phyloP scores from a whole-genome alignment of 2,329 filamentous ascomycete genomes.

The Beauveria sp. region DNA sequence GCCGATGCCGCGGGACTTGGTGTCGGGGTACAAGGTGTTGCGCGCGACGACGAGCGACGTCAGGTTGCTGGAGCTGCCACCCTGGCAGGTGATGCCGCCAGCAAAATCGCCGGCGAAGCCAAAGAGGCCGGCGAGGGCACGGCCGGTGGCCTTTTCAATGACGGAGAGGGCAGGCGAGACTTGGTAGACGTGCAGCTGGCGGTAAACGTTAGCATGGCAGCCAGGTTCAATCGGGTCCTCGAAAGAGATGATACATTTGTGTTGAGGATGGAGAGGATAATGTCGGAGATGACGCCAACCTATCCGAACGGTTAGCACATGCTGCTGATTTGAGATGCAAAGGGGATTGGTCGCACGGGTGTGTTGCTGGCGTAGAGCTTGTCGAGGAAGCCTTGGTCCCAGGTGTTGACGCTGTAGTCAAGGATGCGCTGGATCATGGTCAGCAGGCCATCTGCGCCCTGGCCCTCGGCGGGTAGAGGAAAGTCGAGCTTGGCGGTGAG shows the following conservation, averaged over 20 bases:
- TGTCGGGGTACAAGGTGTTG: slow-evolving; percentile 73
- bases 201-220: not conserved
- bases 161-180: slow-evolving; percentile 83
- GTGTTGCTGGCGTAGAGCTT: slow-evolving; percentile 92
- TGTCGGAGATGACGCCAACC: slow-evolving; percentile 77
- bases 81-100: slow-evolving; percentile 70
- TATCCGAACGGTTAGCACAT: slow-evolving; percentile 21
- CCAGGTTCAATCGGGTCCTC: no score
- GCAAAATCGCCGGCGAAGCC: slow-evolving; percentile 64
- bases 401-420: slow-evolving; percentile 91
- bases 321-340: not conserved
- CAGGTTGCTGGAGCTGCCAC: slow-evolving; percentile 77
- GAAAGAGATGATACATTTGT: slow-evolving; percentile 57
- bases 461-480: slow-evolving; percentile 49
- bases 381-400: slow-evolving; percentile 93
- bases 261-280: slow-evolving; percentile 79
- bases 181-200: slow-evolving; percentile 77
- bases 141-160: slow-evolving; percentile 77
- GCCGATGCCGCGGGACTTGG: slow-evolving; percentile 65
- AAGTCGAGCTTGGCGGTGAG: slow-evolving; percentile 49
- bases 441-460: slow-evolving; percentile 67
- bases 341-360: slow-evolving; percentile 46
- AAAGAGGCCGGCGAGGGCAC: slow-evolving; percentile 66
- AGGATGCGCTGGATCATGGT: slow-evolving; percentile 64
- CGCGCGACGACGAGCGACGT: slow-evolving; percentile 81